These are phyloP conservation scores for Penicillium sp. DNA, from an alignment of 2,329 filamentous ascomycete genomes.

Conservation along the genomic window DNA sequence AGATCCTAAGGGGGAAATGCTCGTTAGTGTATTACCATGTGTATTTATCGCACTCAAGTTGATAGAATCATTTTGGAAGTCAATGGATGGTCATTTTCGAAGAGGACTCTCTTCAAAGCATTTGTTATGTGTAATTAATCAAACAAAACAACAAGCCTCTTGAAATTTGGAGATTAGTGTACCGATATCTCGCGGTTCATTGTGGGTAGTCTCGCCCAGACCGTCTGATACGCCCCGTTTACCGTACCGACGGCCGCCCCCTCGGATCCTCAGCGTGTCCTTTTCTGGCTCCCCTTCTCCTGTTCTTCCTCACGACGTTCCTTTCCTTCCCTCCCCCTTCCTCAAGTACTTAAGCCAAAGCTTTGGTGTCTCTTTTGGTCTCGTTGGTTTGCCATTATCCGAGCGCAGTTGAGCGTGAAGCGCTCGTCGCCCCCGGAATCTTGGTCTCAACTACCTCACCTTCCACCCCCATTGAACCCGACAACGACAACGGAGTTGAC, in stretches of 20 bases:
- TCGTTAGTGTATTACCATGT: not conserved
- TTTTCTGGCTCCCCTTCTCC: slow-evolving; percentile 23
- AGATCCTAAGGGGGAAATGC: not conserved
- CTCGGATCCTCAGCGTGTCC: slow-evolving; percentile 21
- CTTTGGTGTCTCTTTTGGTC: slow-evolving; percentile 4
- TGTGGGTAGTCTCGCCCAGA: not conserved
- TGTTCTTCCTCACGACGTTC: slow-evolving; percentile 16
- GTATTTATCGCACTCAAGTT: not conserved
- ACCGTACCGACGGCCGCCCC: slow-evolving; percentile 5
- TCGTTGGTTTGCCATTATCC: not conserved
- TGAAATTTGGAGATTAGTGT: not conserved
- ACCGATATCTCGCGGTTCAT: not conserved
- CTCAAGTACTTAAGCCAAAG: slow-evolving; percentile 5
- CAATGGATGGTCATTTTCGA: not conserved
- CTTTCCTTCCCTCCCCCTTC: slow-evolving; percentile 5
- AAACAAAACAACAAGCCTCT: not conserved
- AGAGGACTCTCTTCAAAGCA: not conserved
- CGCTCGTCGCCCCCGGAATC: slow-evolving; percentile 1
- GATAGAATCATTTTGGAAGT: not conserved
- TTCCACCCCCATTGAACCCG: not conserved
- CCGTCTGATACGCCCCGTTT: slow-evolving; percentile 1
- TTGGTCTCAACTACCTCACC: slow-evolving; percentile 2
- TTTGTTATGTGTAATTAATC: not conserved
- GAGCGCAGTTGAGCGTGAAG: not conserved
- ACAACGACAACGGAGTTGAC: not conserved